Evolutionary conservation across 2,329 filamentous ascomycete species (phyloP), one percentile per base, ranked within the genome.

Genomic region (Aplosporella prunicola): DNA sequence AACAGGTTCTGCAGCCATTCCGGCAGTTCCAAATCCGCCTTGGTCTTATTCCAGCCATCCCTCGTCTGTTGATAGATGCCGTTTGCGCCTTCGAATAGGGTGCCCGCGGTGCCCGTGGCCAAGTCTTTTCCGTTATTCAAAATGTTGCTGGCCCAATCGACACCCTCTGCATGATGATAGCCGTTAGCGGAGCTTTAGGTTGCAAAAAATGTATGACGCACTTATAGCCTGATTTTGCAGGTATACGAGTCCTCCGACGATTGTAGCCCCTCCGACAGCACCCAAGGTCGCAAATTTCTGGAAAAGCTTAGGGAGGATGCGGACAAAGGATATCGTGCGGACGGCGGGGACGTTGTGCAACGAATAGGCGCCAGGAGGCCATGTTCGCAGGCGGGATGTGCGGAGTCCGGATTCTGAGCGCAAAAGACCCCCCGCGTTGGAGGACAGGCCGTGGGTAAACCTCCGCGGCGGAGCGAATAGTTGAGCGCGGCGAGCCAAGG

Each of bases 181-280:
- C n/a, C 60, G 44, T 69, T 63, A 67, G 72, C 41, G n/a, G 9
- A 16, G 15, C 17, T 15, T 3, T 15, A n/a, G 15, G 2, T 9
- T 17, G 25, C 3, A 23, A 16, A 23, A 5, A 6, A 2, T 9
- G 4, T 5, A 8, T 10, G 7, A 36, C 39, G 9, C 32, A 36
- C 34, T 36, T 16, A 32, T 31, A 45, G 91, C 89, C 62, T 98
- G 91, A 57, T 98, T 96, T 57, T 98, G 91, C 32, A 98, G 66
- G 72, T 94, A 98, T 17, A 87, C 87, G 42, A 93, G 66, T 3
- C 83, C 84, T 10, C 85, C 88, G 47, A 98, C 75, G 53, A 87
- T 84, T 31, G 88, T 74, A 27, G 86, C 87, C 27, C 89, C 91
- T 52, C 94, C 88, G 66, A 95, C 81, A 41, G 91, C 91, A 14